Evolutionary conservation across 2,329 filamentous ascomycete species (phyloP), one percentile per base, ranked within the genome.

Genomic region (Hypoxylon sp.): DNA sequence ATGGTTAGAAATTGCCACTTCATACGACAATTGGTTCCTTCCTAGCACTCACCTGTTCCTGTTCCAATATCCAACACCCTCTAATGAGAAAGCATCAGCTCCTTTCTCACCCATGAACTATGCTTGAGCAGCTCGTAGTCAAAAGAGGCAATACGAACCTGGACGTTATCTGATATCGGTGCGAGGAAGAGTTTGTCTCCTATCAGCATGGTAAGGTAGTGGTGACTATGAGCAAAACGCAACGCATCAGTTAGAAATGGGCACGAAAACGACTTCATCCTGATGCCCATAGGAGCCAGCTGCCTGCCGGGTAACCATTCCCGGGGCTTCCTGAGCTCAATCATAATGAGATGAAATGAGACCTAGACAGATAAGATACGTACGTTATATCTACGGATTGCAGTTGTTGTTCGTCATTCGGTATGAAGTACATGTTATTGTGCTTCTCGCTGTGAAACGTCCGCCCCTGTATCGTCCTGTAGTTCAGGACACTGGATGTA

Each of bases 51-150:
- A 67, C 78, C 78, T 19, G 78, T 78, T 39, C 78, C 78, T 2
- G 75, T 77, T 50, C 78, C 78, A 12, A 80, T 45, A 32, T 80
- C 78, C 0, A 80, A 74, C 6, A 77, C 75, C 37, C 69, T 74
- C 71, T 76, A 37, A 23, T 29, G n/a, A 14, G 39, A 9, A 12
- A 39, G 5, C 5, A 29, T 64, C 12, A 68, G 63, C 48, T 50
- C 16, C 12, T 29, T 29, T 4, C 21, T n/a, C n/a, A n/a, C n/a
- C n/a, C n/a, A n/a, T n/a, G n/a, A n/a, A n/a, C n/a, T n/a, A n/a
- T n/a, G n/a, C n/a, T n/a, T n/a, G n/a, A n/a, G n/a, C n/a, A n/a
- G n/a, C n/a, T n/a, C n/a, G n/a, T n/a, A n/a, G n/a, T n/a, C n/a
- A 21, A 59, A 37, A 12, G 25, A 12, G 14, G n/a, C 8, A 7